Percentiles rank a stretch among this genome's conserved stretches.
phyloP scores from a whole-genome alignment of 768 basidiomycete genomes.

The Fibroporia radiculosa region DNA sequence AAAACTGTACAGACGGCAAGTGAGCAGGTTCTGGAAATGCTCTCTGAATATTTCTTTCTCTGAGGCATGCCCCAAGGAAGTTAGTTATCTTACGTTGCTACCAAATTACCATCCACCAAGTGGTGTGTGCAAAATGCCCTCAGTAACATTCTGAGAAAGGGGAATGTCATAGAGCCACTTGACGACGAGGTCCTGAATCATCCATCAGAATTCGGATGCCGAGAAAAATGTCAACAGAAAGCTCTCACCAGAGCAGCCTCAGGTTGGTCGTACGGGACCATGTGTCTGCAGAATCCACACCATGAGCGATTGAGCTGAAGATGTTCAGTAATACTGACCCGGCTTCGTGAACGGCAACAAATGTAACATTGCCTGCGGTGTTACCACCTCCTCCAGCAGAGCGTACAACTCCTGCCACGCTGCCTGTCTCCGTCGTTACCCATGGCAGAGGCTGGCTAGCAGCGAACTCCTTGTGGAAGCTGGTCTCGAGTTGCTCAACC shows the following conservation, averaged over 20 bases:
- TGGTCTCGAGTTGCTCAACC: conserved; percentile 55
- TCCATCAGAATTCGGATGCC: conserved; percentile 1
- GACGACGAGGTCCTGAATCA: conserved; percentile 46
- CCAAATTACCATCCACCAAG: conserved; percentile 10
- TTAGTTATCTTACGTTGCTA: too few relatives aligned
- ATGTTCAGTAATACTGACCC: conserved; percentile 48
- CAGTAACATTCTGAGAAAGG: conserved; percentile 24
- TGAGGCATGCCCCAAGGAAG: too few relatives aligned
- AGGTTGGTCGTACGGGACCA: conserved; percentile 89
- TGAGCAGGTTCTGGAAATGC: too few relatives aligned
- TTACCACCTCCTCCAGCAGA: conserved; percentile 56
- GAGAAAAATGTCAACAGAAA: conserved; percentile 2
- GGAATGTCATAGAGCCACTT: conserved; percentile 51
- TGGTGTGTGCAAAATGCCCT: conserved; percentile 5
- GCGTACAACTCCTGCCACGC: conserved; percentile 59
- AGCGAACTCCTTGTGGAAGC: conserved; percentile 56
- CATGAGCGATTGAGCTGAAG: background rate
- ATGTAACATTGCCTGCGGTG: conserved; percentile 79
- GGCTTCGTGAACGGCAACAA: conserved; percentile 69
- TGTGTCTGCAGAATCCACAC: conserved; percentile 46
- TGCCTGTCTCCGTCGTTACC: conserved; percentile 43
- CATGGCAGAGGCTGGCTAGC: conserved; percentile 44
- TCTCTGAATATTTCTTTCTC: too few relatives aligned
- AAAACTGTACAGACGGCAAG: too few relatives aligned
- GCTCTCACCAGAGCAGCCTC: conserved; percentile 70